These are phyloP conservation scores for Cryptosporidium sp. DNA, from an alignment of 169 alveolate species.

Conservation along the genomic window DNA sequence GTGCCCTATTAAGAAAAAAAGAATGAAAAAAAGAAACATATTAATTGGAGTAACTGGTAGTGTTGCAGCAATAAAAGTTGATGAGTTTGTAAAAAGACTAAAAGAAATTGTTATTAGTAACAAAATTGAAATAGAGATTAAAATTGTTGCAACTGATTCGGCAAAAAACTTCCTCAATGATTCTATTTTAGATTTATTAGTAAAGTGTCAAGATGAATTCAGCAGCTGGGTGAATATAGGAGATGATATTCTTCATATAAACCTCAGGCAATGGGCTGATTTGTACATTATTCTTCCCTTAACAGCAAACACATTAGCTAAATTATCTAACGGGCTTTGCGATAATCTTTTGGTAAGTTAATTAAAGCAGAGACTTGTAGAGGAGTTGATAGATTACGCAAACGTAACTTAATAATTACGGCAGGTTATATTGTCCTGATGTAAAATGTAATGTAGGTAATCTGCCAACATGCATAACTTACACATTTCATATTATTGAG, in stretches of 20 bases:
- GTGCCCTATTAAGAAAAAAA: background rate
- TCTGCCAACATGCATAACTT: too few species aligned
- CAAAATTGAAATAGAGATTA: conserved; percentile 77
- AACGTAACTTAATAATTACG: background rate
- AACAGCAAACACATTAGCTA: conserved; percentile 94
- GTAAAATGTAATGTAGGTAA: too few species aligned
- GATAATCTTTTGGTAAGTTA: conserved; percentile 89
- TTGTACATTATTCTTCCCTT: conserved; percentile 91
- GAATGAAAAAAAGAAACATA: conserved; percentile 73
- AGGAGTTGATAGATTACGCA: background rate
- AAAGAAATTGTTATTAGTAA: conserved; percentile 31
- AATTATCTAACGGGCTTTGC: conserved; percentile 90
- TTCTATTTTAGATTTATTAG: background rate
- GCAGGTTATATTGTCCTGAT: background rate
- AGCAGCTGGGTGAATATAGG: conserved; percentile 82
- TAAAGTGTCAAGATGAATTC: conserved; percentile 84
- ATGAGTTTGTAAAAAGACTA: conserved; percentile 79
- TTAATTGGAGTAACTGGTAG: conserved; percentile 89
- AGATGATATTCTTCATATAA: conserved; percentile 82
- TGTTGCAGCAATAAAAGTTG: conserved; percentile 89
- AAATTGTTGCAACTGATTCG: conserved; percentile 79
- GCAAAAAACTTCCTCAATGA: conserved; percentile 78
- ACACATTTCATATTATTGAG: background rate
- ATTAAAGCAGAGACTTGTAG: background rate
- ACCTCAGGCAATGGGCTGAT: conserved; percentile 92